Evolutionary conservation across 495 filamentous ascomycete species (phyloP).

Genomic region (Venustampulla echinocandica): DNA sequence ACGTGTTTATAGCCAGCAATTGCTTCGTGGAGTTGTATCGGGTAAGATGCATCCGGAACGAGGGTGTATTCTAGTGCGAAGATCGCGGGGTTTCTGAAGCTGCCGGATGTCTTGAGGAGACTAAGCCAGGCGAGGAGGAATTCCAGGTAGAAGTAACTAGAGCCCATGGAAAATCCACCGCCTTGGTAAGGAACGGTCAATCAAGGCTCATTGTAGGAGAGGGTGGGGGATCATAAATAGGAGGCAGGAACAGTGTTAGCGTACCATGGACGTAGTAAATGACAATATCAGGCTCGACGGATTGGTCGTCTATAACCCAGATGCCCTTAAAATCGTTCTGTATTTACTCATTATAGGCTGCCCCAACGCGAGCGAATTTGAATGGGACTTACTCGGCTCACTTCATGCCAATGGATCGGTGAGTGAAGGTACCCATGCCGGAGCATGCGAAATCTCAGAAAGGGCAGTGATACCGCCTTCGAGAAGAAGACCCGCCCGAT

Average conservation of each 20-base stretch:
- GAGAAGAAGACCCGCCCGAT: constrained; percentile 69
- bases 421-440: constrained; percentile 54
- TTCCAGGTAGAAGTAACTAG: constrained; percentile 71
- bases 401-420: constrained; percentile 55
- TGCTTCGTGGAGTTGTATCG: constrained; percentile 57
- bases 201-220: neutral
- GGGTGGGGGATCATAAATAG: neutral
- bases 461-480: constrained; percentile 60
- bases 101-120: constrained; percentile 41
- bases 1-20: constrained; percentile 58
- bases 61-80: constrained; percentile 72
- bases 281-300: constrained; percentile 52
- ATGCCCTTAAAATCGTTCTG: constrained; percentile 44
- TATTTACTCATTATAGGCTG: constrained; percentile 1
- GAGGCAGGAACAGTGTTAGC: constrained; percentile 6
- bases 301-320: constrained; percentile 48
- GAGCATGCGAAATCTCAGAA: constrained; percentile 63
- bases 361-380: neutral
- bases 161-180: constrained; percentile 72
- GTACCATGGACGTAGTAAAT: constrained; percentile 67
- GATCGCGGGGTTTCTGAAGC: constrained; percentile 65
- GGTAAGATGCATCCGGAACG: constrained; percentile 63
- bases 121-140: constrained; percentile 60
- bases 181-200: constrained; percentile 29
- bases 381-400: constrained; percentile 33